Evolutionary conservation across 164 flowering plant species (phyloP).

Genomic region (Umbilicus rupestris): DNA sequence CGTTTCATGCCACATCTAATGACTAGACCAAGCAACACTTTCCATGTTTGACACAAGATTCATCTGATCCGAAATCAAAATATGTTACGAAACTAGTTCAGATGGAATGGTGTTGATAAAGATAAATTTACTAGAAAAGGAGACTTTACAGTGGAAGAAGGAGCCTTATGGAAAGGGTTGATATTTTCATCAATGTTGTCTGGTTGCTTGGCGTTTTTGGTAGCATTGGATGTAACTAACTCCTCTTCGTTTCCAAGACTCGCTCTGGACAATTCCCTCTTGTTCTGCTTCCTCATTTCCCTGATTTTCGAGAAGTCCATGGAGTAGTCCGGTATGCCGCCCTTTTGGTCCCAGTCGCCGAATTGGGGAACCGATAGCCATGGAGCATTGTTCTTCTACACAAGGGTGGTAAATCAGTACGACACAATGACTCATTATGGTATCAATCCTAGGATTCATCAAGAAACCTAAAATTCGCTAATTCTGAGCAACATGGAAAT

Average conservation of each 20-base stretch:
- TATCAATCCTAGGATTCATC: neutral
- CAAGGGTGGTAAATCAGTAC: neutral
- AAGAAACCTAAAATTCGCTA: neutral
- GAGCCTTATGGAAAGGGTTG: conserved; percentile 21
- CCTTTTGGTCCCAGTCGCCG: conserved; percentile 93
- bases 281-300: conserved; percentile 88
- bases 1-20: neutral
- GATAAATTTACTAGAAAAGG: neutral
- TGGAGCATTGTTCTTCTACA: conserved; percentile 42
- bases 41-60: neutral
- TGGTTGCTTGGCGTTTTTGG: neutral
- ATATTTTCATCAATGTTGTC: conserved; percentile 14
- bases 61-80: neutral
- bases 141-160: conserved; percentile 54
- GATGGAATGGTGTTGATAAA: neutral
- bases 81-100: neutral
- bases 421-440: neutral
- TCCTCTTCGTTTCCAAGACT: conserved; percentile 92
- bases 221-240: conserved; percentile 19
- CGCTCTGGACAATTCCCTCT: conserved; percentile 68
- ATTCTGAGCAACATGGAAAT: neutral
- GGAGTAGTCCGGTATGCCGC: conserved; percentile 72
- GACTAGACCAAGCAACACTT: neutral
- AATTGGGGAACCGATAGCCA: conserved; percentile 98
- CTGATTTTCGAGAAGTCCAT: conserved; percentile 86